Base-by-base conservation (phyloP, 2,329 filamentous ascomycete genomes). In the Dactylonectria estremocensis region DNA sequence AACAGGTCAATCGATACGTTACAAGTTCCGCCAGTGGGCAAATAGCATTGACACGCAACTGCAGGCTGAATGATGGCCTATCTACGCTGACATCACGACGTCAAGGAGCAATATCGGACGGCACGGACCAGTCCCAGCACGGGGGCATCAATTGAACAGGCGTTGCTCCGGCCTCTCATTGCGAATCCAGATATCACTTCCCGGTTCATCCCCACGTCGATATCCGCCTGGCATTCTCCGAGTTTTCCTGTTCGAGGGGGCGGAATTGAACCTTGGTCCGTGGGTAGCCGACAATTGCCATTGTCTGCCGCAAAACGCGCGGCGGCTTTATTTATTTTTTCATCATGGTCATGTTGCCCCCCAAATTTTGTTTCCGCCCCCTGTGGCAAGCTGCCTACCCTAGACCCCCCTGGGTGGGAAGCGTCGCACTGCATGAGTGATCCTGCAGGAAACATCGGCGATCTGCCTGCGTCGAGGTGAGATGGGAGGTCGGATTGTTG, bases 211-310 rank as follows among this genome's bases (percentile, higher is more conserved):
- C 40, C 20, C 18, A 13, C 20, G 14, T 8, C 11, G 13, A 33
- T 22, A 53, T 45, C 28, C 55, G 50, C 50, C 16, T 50, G 48
- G 31, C 24, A 53, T 35, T 43, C 33, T 37, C 37, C 24, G 18
- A 31, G 14, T n/a, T 43, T 61, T 24, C 20, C 20, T 35, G 20
- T 22, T 18, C 20, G 22, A 11, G 18, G 52, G 53, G 53, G 73
- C 73, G 73, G 73, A 75, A 75, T 74, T 74, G 45, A 5, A 3
- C 28, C 35, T 35, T 55, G 64, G 53, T 18, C 71, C 71, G 74
- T 37, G 49, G 16, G 59, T 76, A 76, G 71, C 74, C 74, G 74
- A 64, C 71, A 71, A 72, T 75, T 76, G 68, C 74, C 74, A 28
- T 62, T 69, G 22, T 50, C 28, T 20, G 20, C 33, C 43, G 22